Base-by-base conservation (phyloP, 768 basidiomycete species). In the Collybiopsis confluens region DNA sequence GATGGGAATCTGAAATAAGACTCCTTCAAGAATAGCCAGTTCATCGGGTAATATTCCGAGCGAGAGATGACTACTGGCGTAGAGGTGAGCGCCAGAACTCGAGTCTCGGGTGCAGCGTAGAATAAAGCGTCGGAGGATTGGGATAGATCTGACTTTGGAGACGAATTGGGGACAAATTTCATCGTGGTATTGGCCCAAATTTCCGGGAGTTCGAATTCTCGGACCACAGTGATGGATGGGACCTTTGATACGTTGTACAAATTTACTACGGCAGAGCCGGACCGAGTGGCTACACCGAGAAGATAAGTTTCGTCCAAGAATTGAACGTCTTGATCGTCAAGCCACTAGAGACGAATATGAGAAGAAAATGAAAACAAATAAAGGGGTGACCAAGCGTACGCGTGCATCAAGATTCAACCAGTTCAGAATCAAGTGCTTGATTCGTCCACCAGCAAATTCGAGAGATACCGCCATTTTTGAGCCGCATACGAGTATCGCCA, bases 11-110 rank as follows among this genome's bases (percentile, higher is more conserved):
- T 58, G 63, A 84, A 75, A 60, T 79, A 77, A 36, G 75, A 70
- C 59, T 83, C 82, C 52, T 76, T 75, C 52, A 84, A 70, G 52
- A 82, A 75, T 52, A 83, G 67, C 78, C 73, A 84, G 59, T 76
- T 75, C 61, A 64, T 65, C 58, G 52, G 65, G 62, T 63, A 70
- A 51, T 54, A 63, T 40, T 59, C 35, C 50, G 66, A 62, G 24
- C 58, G 68, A 18, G 68, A 67, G 26, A 69, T 66, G 30, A 65
- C 61, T 21, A 69, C 62, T 3, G 72, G 69, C 52, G 73, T 75
- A 33, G 79, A 78, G 27, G 73, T 70, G 43, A 85, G 58, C 43
- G 78, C 71, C 18, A 79, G 70, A 52, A 82, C 62, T 28, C 81
- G 76, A 53, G 70, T 69, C 30, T 73, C 68, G 7, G 82, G 79